Percentiles rank a stretch among this genome's conserved stretches.
These are phyloP conservation scores for Mucor velutinosus DNA, from an alignment of 371 early-diverging fungal genomes.

Conservation along the genomic window DNA sequence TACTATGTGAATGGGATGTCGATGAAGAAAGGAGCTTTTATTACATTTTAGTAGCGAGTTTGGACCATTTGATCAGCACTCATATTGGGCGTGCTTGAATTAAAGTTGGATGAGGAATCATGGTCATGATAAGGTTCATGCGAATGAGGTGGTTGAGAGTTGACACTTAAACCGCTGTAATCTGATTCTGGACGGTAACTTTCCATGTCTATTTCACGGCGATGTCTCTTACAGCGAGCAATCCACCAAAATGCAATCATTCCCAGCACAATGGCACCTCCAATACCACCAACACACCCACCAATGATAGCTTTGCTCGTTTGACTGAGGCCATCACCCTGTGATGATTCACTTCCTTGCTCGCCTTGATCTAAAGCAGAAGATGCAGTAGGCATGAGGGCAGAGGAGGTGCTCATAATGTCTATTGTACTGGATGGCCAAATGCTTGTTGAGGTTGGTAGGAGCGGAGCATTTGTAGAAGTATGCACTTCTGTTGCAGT, in stretches of 20 bases:
- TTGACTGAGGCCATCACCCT: neutral
- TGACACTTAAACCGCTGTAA: neutral
- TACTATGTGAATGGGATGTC: neutral
- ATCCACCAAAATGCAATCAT: neutral
- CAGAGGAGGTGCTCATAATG: neutral
- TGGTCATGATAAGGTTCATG: neutral
- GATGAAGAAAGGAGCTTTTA: neutral
- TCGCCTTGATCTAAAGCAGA: neutral
- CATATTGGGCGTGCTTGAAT: neutral
- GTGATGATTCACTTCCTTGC: neutral
- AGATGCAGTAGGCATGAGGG: neutral
- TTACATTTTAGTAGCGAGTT: neutral
- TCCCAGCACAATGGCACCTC: slow-evolving; percentile 15
- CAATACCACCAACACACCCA: slow-evolving; percentile 17
- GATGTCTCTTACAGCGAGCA: slow-evolving; percentile 2
- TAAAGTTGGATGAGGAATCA: neutral
- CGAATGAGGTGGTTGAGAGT: neutral
- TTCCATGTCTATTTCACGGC: slow-evolving; percentile 12
- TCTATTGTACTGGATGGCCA: neutral
- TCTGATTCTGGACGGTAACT: slow-evolving; percentile 15
- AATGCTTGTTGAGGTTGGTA: neutral
- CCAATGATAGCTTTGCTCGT: slow-evolving; percentile 29
- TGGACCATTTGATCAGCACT: neutral
- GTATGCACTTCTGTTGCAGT: neutral
- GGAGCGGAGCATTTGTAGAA: neutral